These are phyloP conservation scores for Chalciporus chontae DNA, from an alignment of 768 basidiomycete species.

Conservation along the genomic window DNA sequence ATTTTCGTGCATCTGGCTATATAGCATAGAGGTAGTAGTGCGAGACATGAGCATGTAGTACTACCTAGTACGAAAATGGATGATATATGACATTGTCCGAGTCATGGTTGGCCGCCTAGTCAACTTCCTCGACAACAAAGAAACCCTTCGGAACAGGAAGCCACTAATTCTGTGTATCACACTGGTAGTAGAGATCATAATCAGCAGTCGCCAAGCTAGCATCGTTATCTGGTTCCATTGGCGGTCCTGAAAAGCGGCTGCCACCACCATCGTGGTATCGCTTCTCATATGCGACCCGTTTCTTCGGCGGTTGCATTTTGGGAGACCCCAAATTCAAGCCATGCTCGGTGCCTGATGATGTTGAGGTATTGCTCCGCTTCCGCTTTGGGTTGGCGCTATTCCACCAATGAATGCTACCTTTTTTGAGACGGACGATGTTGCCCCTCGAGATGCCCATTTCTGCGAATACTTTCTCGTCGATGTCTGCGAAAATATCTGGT, in stretches of 20 bases:
- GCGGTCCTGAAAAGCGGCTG: neutral
- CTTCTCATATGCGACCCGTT: slow-evolving; percentile 2
- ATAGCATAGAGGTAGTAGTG: neutral
- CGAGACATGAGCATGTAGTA: neutral
- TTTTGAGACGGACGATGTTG: neutral
- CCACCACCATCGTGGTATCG: neutral
- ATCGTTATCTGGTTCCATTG: neutral
- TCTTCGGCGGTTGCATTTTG: too few species aligned
- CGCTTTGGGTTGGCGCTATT: neutral
- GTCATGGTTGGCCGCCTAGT: too few species aligned
- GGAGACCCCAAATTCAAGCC: too few species aligned
- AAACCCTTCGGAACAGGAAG: slow-evolving; percentile 2
- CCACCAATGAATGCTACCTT: neutral
- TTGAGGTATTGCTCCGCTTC: neutral
- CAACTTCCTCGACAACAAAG: neutral
- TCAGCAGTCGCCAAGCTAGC: neutral
- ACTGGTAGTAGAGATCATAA: slow-evolving; percentile 6
- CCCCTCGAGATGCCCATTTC: neutral
- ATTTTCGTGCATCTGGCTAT: slow-evolving; percentile 4
- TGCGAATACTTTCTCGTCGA: neutral
- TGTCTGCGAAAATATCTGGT: neutral
- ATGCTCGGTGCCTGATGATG: too few species aligned
- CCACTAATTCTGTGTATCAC: neutral
- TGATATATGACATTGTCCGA: slow-evolving; percentile 16
- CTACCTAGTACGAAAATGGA: too few species aligned